Evolutionary conservation across 1,284 basidiomycete genomes (phyloP).

Genomic region (Tetrapyrgos nigripes): DNA sequence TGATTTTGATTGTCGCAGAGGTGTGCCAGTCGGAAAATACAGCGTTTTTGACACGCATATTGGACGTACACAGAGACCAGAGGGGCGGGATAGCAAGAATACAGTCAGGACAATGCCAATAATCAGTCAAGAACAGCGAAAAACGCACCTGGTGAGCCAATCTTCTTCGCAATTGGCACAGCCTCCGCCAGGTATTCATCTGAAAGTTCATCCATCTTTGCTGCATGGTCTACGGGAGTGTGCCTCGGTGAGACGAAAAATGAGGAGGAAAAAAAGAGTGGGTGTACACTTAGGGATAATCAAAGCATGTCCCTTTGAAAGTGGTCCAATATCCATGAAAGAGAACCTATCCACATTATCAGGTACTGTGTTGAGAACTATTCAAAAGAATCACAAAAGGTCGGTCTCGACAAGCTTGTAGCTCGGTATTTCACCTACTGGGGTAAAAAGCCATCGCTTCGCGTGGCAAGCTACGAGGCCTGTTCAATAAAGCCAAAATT

Average conservation of each 20-base stretch:
- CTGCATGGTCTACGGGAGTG: conserved; percentile 68
- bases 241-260: not conserved
- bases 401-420: conserved; percentile 87
- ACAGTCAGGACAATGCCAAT: not conserved
- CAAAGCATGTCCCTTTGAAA: conserved; percentile 86
- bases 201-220: conserved; percentile 80
- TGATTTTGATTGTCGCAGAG: too few species aligned
- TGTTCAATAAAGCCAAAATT: too few species aligned
- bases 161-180: conserved; percentile 86
- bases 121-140: conserved; percentile 78
- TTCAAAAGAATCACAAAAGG: conserved; percentile 55
- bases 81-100: not conserved
- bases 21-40: too few species aligned
- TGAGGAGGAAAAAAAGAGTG: not conserved
- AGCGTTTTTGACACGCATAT: too few species aligned
- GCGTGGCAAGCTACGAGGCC: too few species aligned
- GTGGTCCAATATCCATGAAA: conserved; percentile 90
- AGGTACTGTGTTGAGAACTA: not conserved
- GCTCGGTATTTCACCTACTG: conserved; percentile 80
- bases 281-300: conserved; percentile 88
- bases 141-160: conserved; percentile 78
- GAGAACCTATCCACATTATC: conserved; percentile 46
- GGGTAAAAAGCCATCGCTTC: too few species aligned
- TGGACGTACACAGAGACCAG: not conserved
- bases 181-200: conserved; percentile 82